Evolutionary conservation across 1,284 basidiomycete genomes (phyloP).

Genomic region (Calocybe gambosa): DNA sequence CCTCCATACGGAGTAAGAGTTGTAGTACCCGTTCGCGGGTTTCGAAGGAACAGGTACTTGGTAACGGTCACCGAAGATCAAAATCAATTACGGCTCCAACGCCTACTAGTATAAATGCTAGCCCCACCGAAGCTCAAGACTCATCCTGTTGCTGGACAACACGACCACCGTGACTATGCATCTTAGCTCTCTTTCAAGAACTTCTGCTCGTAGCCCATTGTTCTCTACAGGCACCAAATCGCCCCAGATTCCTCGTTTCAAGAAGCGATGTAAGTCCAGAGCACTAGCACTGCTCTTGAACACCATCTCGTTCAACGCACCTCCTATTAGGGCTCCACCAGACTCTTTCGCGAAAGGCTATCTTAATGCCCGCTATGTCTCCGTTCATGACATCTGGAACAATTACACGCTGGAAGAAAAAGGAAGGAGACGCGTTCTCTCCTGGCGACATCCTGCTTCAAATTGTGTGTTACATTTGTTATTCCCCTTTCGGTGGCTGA

Average conservation of each 20-base stretch:
- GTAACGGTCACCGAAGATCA: constrained; percentile 6
- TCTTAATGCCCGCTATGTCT: constrained; percentile 42
- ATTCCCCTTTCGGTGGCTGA: background rate
- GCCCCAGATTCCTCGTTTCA: constrained; percentile 10
- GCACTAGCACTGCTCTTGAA: background rate
- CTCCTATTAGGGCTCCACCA: constrained; percentile 26
- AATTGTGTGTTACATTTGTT: constrained; percentile 26
- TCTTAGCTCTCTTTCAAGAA: constrained; percentile 17
- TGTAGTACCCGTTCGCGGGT: background rate
- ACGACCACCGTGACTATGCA: constrained; percentile 17
- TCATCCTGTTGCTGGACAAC: constrained; percentile 23
- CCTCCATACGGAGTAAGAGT: no score
- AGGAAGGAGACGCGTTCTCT: constrained; percentile 36
- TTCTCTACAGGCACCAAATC: constrained; percentile 10
- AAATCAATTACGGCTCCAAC: background rate
- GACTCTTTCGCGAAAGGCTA: constrained; percentile 29
- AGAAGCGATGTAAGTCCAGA: constrained; percentile 17
- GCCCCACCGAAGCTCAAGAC: background rate
- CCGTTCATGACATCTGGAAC: constrained; percentile 40
- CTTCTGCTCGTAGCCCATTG: constrained; percentile 15
- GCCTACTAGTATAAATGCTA: background rate
- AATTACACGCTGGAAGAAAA: constrained; percentile 37
- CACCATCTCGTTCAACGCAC: background rate
- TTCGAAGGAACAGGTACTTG: background rate
- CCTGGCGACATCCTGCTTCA: constrained; percentile 37